Percentiles rank a stretch among this genome's conserved stretches.
phyloP scores from a whole-genome alignment of 2,329 filamentous ascomycete species.

The Scedosporium boydii region DNA sequence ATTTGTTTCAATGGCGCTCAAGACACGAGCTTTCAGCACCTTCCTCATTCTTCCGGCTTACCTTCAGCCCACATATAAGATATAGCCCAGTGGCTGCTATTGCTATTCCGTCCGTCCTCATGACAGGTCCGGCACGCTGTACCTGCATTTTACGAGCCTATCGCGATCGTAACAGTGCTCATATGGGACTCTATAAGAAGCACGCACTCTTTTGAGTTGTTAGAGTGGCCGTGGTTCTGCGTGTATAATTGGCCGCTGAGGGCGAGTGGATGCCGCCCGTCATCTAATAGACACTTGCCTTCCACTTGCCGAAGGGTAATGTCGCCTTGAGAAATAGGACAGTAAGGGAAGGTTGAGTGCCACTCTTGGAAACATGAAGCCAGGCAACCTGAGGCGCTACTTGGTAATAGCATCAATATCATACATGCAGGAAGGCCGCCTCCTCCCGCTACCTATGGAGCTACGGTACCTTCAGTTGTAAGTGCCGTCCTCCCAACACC shows the following conservation, averaged over 20 bases:
- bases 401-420: no score
- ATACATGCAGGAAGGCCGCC: no score
- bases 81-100: not conserved
- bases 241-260: no score
- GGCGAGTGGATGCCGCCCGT: not conserved
- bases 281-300: not conserved
- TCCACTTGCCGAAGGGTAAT: not conserved
- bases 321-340: not conserved
- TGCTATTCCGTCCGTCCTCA: not conserved
- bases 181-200: no score
- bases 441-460: no score
- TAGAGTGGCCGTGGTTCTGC: no score
- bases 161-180: not conserved
- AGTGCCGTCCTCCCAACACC: not conserved
- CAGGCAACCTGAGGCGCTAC: no score
- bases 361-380: no score
- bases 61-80: no score
- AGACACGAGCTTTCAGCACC: not conserved
- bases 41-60: not conserved
- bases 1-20: no score
- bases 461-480: not conserved
- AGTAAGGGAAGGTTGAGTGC: no score
- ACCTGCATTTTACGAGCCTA: not conserved
- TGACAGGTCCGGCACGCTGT: not conserved
- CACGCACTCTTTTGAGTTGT: no score